Percentiles rank a stretch among this genome's conserved stretches.
phyloP scores from a whole-genome alignment of 208 protist species.

The Borovskyia barvae region DNA sequence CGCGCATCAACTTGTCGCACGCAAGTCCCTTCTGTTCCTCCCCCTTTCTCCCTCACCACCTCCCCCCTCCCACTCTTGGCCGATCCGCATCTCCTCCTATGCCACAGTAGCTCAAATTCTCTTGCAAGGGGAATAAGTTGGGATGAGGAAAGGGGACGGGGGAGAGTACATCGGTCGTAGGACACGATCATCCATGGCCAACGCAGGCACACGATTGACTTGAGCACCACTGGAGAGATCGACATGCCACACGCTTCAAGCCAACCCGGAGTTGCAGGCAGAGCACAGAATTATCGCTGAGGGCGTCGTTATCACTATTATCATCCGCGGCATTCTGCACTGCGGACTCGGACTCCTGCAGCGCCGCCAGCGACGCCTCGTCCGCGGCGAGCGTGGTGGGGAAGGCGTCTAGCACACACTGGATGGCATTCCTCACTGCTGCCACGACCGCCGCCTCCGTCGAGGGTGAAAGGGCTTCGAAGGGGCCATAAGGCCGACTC shows the following conservation, averaged over 20 bases:
- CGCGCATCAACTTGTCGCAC: too few relatives aligned
- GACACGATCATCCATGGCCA: too few relatives aligned
- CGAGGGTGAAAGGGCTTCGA: slow-evolving; percentile 32
- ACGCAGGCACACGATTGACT: slow-evolving; percentile 1
- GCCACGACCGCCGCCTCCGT: slow-evolving; percentile 63
- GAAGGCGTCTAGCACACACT: slow-evolving; percentile 59
- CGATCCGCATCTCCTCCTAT: too few relatives aligned
- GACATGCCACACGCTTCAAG: slow-evolving; percentile 68
- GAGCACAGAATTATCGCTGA: slow-evolving; percentile 41
- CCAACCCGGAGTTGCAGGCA: slow-evolving; percentile 62
- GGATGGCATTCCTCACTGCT: slow-evolving; percentile 44
- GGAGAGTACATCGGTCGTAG: too few relatives aligned
- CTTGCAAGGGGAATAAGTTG: too few relatives aligned
- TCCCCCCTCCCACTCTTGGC: too few relatives aligned
- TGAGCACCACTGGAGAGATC: slow-evolving; percentile 53
- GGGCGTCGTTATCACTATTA: slow-evolving; percentile 3
- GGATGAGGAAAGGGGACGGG: too few relatives aligned
- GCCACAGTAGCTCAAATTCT: too few relatives aligned
- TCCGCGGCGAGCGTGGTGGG: slow-evolving; percentile 67
- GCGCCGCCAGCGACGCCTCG: slow-evolving; percentile 31
- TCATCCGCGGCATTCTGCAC: slow-evolving; percentile 1
- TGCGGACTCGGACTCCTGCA: slow-evolving; percentile 2
- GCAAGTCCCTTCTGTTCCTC: too few relatives aligned
- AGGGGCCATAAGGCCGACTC: slow-evolving; percentile 38
- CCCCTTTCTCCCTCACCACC: too few relatives aligned